Evolutionary conservation across 2,329 filamentous ascomycete genomes (phyloP), one percentile per base, ranked within the genome.

Genomic region (Blastomyces emzantsi): DNA sequence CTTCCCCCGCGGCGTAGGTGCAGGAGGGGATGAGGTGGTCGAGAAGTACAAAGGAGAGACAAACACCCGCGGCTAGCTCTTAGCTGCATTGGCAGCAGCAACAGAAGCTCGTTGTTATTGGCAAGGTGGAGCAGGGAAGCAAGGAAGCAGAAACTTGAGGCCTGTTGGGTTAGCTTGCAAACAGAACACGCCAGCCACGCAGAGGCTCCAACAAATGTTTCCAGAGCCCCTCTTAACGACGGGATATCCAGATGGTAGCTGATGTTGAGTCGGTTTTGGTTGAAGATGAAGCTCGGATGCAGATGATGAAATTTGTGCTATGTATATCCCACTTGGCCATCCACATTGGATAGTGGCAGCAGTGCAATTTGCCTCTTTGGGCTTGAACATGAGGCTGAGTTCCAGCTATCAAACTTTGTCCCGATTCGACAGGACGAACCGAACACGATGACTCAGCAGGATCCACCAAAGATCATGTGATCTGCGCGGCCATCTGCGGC

Each of bases 21-120:
- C 61, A 39, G 45, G 28, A 62, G 43, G 41, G 43, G 64, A 41
- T 43, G 45, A 57, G 22, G 63, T 56, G 63, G 61, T 60, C 43
- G 61, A 55, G 51, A 52, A 47, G 56, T 45, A 61, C 47, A 55
- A 61, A 61, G 60, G 47, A 54, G 47, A 28, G 52, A 22, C 41
- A 52, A 54, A 49, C 47, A 41, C 19, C 60, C 47, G 47, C 47
- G 60, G 47, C 51, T 61, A 61, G 33, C 33, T 55, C n/a, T 49
- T 49, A 51, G 41, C 22, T 30, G 58, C 58, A 60, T 30, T 58
- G 36, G 55, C 41, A 36, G 58, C 43, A 61, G 28, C 8, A 25
- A 25, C 28, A 17, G 59, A n/a, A 25, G 59, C 19, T 52, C 45
- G 41, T 52, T 22, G 52, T 61, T 25, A 25, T 61, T 41, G 59